Base-by-base conservation (phyloP, 2,329 filamentous ascomycete species). In the Neopestalotiopsis rosae region DNA sequence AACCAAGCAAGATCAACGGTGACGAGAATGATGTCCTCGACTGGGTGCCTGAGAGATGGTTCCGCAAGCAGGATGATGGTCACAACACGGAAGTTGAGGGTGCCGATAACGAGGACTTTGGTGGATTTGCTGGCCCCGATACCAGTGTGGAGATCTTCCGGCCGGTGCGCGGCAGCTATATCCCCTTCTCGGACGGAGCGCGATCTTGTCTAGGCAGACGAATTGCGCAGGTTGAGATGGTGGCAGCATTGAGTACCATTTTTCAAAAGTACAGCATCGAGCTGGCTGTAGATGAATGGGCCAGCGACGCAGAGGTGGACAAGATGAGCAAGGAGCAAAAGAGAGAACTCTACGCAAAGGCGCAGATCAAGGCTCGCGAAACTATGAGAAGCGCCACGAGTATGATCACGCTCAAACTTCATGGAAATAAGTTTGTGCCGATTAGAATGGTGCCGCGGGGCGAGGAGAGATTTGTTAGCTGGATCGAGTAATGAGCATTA, bases 11-110 rank as follows among this genome's bases (percentile, higher is more conserved):
- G 70, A 75, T 85, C 24, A 80, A 80, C 0, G 80, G 76, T 0
- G 80, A 78, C 30, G 70, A 79, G 20, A 80, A 87, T 64, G 92
- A 95, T 73, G 79, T 93, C 1, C 84, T 91, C 66, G 87, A 92
- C 69, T 95, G 90, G 79, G 83, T 89, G 62, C 92, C 93, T 0
- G 90, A 93, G 78, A 87, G 93, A 58, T 95, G 93, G 93, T 87
- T 93, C 71, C 80, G 82, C 28, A 73, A 72, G 20, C 74, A 75
- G 20, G 70, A 45, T 17, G 70, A 71, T 57, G 38, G 32, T 56
- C 61, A 70, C 20, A 68, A 5, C n/a, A 52, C 42, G 13, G 59
- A 66, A 2, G 68, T 73, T 5, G 72, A 71, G 13, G 79, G 80
- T 14, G 80, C 81, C 2, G 79, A 86, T 63, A 80, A 81, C 2